Base-by-base conservation (phyloP, 1,284 basidiomycete species). In the Microbotryum saponariae region DNA sequence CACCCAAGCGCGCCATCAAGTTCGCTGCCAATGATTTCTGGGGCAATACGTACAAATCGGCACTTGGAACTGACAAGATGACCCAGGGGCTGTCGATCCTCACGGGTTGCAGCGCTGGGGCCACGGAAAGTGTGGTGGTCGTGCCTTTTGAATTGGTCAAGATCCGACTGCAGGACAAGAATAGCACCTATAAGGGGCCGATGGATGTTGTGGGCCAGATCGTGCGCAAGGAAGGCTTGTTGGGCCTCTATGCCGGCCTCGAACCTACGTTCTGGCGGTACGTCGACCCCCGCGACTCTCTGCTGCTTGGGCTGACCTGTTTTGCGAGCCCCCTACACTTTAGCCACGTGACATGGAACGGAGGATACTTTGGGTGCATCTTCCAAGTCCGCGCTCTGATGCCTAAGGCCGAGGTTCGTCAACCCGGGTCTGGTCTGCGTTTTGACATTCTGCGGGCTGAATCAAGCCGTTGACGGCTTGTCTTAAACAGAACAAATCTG, bases 101-200 rank as follows among this genome's bases (percentile, higher is more conserved):
- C 53, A 99, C 96, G 0, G 94, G 94, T 6, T 93, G 89, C 73
- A 85, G 83, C 54, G 94, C 94, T 4, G 94, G 96, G 66, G 94
- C 93, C 4, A 97, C 92, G 23, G 94, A 98, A 80, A 89, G 87
- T 33, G 54, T 69, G 51, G 71, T 80, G 54, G 80, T 81, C 54
- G 92, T 96, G 2, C 93, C 93, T 0, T 97, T 97, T 71, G 93
- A 98, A 77, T 84, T 97, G 25, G 93, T 97, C 71, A 97, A 98
- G 78, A 96, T 97, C 77, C 68, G 90, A 71, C 78, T 97, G 60
- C 94, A 97, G 78, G 91, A 94, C 77, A 93, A 94, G 77, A 80
- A 82, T 25, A 89, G 88, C 70, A 89, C 85, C 1, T 96, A 85
- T 77, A 84, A 84, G 42, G 93, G 94, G 3, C 92, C 94, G 0